Base-by-base conservation (phyloP, 805 yeast genomes). In the Hanseniaspora clermontiae region DNA sequence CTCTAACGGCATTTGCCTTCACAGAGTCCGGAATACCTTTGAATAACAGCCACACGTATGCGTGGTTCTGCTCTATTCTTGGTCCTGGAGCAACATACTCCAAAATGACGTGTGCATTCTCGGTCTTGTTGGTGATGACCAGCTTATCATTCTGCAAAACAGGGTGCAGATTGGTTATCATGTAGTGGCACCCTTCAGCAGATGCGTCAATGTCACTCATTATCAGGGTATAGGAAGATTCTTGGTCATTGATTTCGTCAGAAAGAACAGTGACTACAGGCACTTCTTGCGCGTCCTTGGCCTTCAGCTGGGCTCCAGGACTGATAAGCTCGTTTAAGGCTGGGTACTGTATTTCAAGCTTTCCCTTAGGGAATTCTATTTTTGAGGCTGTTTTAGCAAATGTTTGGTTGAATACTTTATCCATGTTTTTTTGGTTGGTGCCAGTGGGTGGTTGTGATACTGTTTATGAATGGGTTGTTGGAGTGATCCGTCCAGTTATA, bases 21-120 rank as follows among this genome's bases (percentile, higher is more conserved):
- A 40, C 17, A 24, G 48, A 17, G 3, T 38, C 42, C 9, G 57
- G 57, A 19, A 29, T 31, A 0, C 57, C 57, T 39, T 53, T 19
- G 27, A 53, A 53, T 32, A 53, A 17, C 4, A 53, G 36, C 57
- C 57, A 53, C 20, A 53, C 49, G 19, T 53, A 53, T 3, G 45
- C 43, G 36, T 53, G 51, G 27, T 53, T 53, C 29, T 53, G 57
- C 3, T 53, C 57, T 14, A 53, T 53, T 53, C 57, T 53, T 43
- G 57, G 57, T 2, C 57, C 57, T 17, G 57, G 57, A 5, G 57
- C 47, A 39, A 53, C 57, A 32, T 46, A 53, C n/a, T 43, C 51
- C 5, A 53, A 17, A 46, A 53, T 39, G 20, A 20, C 32, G 6
- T 46, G 14, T 15, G 36, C 36, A n/a, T 45, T 29, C 10, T 37